phyloP scores from a whole-genome alignment of 169 alveolate species.

The Toxoplasma gondii region DNA sequence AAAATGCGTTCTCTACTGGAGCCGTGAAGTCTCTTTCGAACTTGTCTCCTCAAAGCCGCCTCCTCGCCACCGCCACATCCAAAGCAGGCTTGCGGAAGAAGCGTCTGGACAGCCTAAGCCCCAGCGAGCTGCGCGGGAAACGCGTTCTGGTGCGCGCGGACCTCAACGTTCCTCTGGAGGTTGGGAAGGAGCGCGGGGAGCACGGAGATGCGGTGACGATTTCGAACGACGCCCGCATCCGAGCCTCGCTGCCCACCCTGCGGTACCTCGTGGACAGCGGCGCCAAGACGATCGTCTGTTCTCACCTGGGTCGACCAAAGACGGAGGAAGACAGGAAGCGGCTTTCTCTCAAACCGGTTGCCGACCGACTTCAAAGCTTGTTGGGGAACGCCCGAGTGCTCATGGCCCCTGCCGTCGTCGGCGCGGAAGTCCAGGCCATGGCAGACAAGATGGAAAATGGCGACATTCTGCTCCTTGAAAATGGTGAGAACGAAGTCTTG shows the following conservation, averaged over 20 bases:
- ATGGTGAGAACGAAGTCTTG: slow-evolving; percentile 81
- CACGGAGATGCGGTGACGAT: slow-evolving; percentile 38
- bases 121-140: slow-evolving; percentile 75
- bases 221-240: slow-evolving; percentile 85
- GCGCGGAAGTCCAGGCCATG: slow-evolving; percentile 84
- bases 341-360: slow-evolving; percentile 76
- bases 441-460: slow-evolving; percentile 86
- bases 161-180: slow-evolving; percentile 93
- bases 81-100: neutral
- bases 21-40: neutral
- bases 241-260: slow-evolving; percentile 92
- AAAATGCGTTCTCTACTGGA: no score
- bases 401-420: slow-evolving; percentile 93
- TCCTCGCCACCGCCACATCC: neutral
- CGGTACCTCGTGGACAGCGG: slow-evolving; percentile 88
- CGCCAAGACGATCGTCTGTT: slow-evolving; percentile 87
- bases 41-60: neutral
- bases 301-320: slow-evolving; percentile 79
- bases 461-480: slow-evolving; percentile 92
- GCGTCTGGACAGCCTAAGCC: neutral
- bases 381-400: slow-evolving; percentile 81
- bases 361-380: slow-evolving; percentile 75
- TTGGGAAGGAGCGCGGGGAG: neutral
- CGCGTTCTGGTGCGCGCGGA: slow-evolving; percentile 95
- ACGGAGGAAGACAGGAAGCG: slow-evolving; percentile 64